Base-by-base conservation (phyloP, 1,284 basidiomycete genomes). In the Tremellales sp. region DNA sequence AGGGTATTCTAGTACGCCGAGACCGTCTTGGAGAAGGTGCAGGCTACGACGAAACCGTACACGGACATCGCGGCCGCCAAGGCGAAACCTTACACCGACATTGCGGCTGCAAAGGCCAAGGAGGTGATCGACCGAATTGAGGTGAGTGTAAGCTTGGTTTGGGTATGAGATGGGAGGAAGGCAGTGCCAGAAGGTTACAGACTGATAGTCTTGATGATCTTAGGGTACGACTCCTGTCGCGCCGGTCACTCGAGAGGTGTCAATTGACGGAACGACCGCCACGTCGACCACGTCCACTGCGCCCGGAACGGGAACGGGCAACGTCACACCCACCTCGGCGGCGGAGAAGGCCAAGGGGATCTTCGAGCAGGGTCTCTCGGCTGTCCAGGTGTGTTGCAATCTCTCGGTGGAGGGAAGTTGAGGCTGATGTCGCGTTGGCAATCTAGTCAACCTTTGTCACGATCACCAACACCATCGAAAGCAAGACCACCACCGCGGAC, bases 401-500 rank as follows among this genome's bases (percentile, higher is more conserved):
- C 10, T 4, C 13, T 12, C 18, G 16, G 19, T 43, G 29, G 13
- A 33, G 12, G 29, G n/a, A n/a, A n/a, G n/a, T n/a, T n/a, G n/a
- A n/a, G n/a, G n/a, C n/a, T n/a, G n/a, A n/a, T n/a, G n/a, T n/a
- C n/a, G n/a, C n/a, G n/a, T 28, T 28, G 21, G 6, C 13, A 24
- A 14, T 5, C 3, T 39, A 72, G 70, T 61, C 56, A 26, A 59
- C 62, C 6, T 61, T 66, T 54, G 61, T 45, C 35, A 48, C 58
- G 33, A 51, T 72, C 46, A 66, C 64, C 22, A 43, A 60, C 46
- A 61, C 60, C 21, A 68, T 72, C 41, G 68, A 71, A 50, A 54
- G 60, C 43, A 62, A 61, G 54, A 71, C 70, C 13, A 60, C 66
- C 13, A 61, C 68, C 6, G 48, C 57, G 21, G 56, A 58, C n/a